These are phyloP conservation scores for Carnegiea gigantea DNA, from an alignment of 179 eudicot genomes.

Conservation along the genomic window DNA sequence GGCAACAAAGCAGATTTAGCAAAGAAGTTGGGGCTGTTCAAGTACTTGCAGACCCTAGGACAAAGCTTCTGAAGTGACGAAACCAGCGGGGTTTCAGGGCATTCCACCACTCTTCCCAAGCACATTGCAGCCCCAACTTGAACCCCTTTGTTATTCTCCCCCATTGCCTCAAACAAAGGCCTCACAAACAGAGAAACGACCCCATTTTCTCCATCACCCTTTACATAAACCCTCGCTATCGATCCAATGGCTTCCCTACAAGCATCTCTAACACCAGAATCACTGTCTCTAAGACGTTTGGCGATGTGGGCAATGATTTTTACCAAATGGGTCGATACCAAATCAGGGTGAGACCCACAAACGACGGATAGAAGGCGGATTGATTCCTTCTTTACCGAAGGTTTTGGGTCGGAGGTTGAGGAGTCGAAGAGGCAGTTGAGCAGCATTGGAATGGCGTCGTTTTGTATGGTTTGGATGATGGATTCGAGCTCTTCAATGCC, in stretches of 20 bases:
- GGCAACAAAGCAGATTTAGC: slow-evolving; percentile 82
- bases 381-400: slow-evolving; percentile 75
- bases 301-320: slow-evolving; percentile 83
- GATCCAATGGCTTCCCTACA: slow-evolving; percentile 78
- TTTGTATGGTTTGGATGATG: slow-evolving; percentile 52
- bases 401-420: slow-evolving; percentile 66
- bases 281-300: slow-evolving; percentile 69
- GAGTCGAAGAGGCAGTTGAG: slow-evolving; percentile 73
- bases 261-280: slow-evolving; percentile 74
- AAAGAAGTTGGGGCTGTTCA: slow-evolving; percentile 76
- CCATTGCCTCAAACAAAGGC: slow-evolving; percentile 92
- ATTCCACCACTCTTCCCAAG: slow-evolving; percentile 76
- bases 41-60: slow-evolving; percentile 82
- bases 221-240: slow-evolving; percentile 56
- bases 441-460: slow-evolving; percentile 71
- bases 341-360: slow-evolving; percentile 53
- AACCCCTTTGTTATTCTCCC: slow-evolving; percentile 78
- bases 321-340: slow-evolving; percentile 64
- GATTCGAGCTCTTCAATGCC: slow-evolving; percentile 81
- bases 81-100: slow-evolving; percentile 60
- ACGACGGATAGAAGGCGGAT: slow-evolving; percentile 61
- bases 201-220: slow-evolving; percentile 54
- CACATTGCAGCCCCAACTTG: slow-evolving; percentile 88
- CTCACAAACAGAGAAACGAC: slow-evolving; percentile 74
- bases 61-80: slow-evolving; percentile 74